Conservation (phyloP, 1,284 basidiomycete species). For the Boletus semigastroideus region DNA sequence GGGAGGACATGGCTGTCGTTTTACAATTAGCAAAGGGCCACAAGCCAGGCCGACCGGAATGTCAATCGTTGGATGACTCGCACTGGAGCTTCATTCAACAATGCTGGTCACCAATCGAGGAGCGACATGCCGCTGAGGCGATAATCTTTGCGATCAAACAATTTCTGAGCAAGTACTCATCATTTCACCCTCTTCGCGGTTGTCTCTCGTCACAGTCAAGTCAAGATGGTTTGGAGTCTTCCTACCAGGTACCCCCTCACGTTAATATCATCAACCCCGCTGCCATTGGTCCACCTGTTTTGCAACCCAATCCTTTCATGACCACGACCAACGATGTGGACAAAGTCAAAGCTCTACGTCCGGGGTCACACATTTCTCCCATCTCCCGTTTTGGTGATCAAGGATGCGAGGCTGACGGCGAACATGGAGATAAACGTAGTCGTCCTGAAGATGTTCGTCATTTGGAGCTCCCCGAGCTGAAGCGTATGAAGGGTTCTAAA, state of each 20-base stretch:
- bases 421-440: slow-evolving; percentile 39
- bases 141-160: not conserved
- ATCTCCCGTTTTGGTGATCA: slow-evolving; percentile 34
- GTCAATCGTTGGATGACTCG: not conserved
- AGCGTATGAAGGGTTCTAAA: slow-evolving; percentile 33
- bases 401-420: slow-evolving; percentile 32
- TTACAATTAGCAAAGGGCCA: not conserved
- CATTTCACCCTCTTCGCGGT: not conserved
- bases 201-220: not conserved
- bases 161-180: not conserved
- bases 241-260: too few species aligned
- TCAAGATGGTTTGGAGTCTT: too few species aligned
- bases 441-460: slow-evolving; percentile 38
- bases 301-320: slow-evolving; percentile 30
- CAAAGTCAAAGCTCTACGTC: slow-evolving; percentile 45
- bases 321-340: slow-evolving; percentile 21
- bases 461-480: slow-evolving; percentile 46
- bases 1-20: not conserved
- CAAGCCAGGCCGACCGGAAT: slow-evolving; percentile 7
- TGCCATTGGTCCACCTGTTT: too few species aligned
- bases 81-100: slow-evolving; percentile 6
- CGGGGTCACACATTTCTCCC: too few species aligned
- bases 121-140: not conserved
- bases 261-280: too few species aligned
- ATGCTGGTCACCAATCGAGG: slow-evolving; percentile 2